Percentiles rank a stretch among this genome's conserved stretches.
These are phyloP conservation scores for Colletotrichum cuscutae DNA, from an alignment of 2,329 filamentous ascomycete genomes.

Conservation along the genomic window DNA sequence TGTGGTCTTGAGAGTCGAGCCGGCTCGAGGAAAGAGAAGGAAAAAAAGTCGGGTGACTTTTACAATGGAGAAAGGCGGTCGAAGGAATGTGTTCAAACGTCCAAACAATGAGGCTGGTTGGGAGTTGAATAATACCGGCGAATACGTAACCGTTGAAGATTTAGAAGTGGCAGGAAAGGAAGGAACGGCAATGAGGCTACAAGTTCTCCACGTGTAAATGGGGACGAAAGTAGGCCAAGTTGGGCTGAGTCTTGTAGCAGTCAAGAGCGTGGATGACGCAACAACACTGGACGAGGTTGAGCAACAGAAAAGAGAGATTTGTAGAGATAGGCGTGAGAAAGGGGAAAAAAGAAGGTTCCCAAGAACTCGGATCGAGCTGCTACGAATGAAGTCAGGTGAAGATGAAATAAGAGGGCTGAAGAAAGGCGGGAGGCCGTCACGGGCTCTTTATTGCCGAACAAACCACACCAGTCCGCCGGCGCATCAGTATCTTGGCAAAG, in stretches of 20 bases:
- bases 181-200: conserved; percentile 22
- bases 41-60: conserved; percentile 20
- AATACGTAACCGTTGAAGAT: conserved; percentile 26
- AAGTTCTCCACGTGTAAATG: conserved; percentile 5
- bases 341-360: conserved; percentile 11
- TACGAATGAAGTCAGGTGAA: conserved; percentile 23
- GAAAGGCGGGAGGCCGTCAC: conserved; percentile 32
- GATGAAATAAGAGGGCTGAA: conserved; percentile 23
- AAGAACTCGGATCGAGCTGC: conserved; percentile 14
- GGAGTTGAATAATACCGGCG: neutral
- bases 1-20: conserved; percentile 12
- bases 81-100: conserved; percentile 32
- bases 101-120: conserved; percentile 32
- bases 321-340: neutral
- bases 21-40: conserved; percentile 11
- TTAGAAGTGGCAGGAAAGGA: conserved; percentile 33
- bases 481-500: neutral
- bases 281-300: conserved; percentile 13
- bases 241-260: conserved; percentile 7
- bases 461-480: conserved; percentile 5
- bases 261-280: conserved; percentile 28
- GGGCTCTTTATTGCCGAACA: conserved; percentile 30
- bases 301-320: conserved; percentile 15
- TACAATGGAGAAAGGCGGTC: conserved; percentile 6
- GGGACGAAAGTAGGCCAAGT: conserved; percentile 11